Conservation (phyloP, 2,329 filamentous ascomycete species). For the Podosphaera xanthii region DNA sequence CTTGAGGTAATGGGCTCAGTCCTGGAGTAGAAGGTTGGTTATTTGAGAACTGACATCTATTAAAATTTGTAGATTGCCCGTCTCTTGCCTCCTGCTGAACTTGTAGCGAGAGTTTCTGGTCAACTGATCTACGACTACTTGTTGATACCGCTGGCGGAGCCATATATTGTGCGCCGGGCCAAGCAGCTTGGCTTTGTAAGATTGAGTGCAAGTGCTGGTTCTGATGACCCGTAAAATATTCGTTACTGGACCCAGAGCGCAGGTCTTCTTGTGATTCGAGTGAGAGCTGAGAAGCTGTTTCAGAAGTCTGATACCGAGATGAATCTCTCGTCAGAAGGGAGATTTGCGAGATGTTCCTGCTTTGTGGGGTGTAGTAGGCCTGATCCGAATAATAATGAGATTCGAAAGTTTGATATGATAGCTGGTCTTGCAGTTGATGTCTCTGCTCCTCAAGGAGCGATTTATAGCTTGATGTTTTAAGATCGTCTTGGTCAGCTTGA, state of each 20-base stretch:
- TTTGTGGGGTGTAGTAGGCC: slow-evolving; percentile 9
- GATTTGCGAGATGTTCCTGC: slow-evolving; percentile 16
- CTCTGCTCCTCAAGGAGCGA: slow-evolving; percentile 14
- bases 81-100: slow-evolving; percentile 12
- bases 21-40: slow-evolving; percentile 11
- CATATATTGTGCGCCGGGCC: slow-evolving; percentile 14
- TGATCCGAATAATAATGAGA: slow-evolving; percentile 12
- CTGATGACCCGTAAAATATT: slow-evolving; percentile 2
- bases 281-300: slow-evolving; percentile 39
- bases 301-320: slow-evolving; percentile 26
- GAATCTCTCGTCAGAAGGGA: slow-evolving; percentile 13
- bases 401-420: slow-evolving; percentile 11
- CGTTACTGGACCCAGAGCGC: slow-evolving; percentile 13
- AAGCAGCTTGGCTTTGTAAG: slow-evolving; percentile 7
- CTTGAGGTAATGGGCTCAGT: slow-evolving; percentile 9
- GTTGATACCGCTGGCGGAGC: slow-evolving; percentile 8
- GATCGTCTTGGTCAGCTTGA: slow-evolving; percentile 10
- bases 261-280: slow-evolving; percentile 26
- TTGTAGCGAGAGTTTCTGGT: slow-evolving; percentile 12
- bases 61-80: slow-evolving; percentile 11
- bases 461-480: slow-evolving; percentile 7
- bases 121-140: slow-evolving; percentile 12
- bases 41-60: slow-evolving; percentile 9
- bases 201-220: slow-evolving; percentile 13
- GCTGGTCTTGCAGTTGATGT: slow-evolving; percentile 12